phyloP scores from a whole-genome alignment of 2,329 filamentous ascomycete species.

The Coniochaeta sp. region DNA sequence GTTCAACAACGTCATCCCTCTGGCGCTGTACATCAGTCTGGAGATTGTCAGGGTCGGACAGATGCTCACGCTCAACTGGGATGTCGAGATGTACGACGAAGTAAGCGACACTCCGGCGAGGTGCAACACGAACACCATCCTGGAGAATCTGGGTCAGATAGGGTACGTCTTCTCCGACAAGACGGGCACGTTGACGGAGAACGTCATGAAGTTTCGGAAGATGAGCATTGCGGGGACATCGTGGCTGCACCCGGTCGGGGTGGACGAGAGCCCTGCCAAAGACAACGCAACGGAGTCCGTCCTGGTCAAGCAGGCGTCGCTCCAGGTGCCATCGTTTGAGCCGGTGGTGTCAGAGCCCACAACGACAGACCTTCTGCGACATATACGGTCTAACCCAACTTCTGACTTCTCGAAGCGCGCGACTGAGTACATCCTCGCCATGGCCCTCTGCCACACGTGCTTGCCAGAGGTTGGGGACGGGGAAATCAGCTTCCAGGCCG shows the following conservation, averaged over 20 bases:
- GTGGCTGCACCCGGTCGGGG: constrained; percentile 77
- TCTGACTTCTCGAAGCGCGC: constrained; percentile 73
- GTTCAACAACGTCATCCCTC: constrained; percentile 92
- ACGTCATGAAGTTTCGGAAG: constrained; percentile 92
- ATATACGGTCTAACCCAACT: constrained; percentile 67
- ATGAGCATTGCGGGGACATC: constrained; percentile 83
- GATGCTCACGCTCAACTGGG: constrained; percentile 71
- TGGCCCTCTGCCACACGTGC: constrained; percentile 88
- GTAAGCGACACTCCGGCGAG: constrained; percentile 78
- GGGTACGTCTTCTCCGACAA: constrained; percentile 91
- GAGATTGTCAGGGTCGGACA: constrained; percentile 77
- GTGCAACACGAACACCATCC: constrained; percentile 88
- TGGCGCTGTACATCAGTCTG: constrained; percentile 85
- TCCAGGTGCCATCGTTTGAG: neutral
- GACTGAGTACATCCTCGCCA: constrained; percentile 73
- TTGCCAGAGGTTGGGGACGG: constrained; percentile 72
- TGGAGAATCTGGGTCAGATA: constrained; percentile 88
- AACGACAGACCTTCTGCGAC: constrained; percentile 70
- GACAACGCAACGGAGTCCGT: constrained; percentile 10
- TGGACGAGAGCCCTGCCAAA: constrained; percentile 31
- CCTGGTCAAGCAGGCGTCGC: constrained; percentile 11
- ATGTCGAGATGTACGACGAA: constrained; percentile 87
- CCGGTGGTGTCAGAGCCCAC: constrained; percentile 46
- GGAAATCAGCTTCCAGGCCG: constrained; percentile 63
- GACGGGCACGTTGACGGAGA: constrained; percentile 89